Evolutionary conservation across 176 grass and related monocot genomes (phyloP), one percentile per base, ranked within the genome.

Genomic region (Phyllostachys edulis): DNA sequence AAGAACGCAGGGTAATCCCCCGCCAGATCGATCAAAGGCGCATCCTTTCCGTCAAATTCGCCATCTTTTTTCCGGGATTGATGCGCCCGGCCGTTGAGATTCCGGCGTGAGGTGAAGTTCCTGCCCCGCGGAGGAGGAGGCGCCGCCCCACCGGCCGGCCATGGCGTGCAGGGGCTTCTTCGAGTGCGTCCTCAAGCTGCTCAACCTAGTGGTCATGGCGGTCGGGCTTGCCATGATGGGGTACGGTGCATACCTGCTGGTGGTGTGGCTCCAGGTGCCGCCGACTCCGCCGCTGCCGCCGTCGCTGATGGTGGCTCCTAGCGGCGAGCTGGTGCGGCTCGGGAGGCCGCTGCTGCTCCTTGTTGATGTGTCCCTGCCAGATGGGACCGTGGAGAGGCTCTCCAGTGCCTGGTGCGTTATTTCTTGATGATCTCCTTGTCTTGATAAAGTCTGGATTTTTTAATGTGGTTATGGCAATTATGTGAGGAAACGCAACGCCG

Each of bases 151-250:
- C 7, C 70, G 16, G 47, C 61, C 3, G 76, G 73, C 77, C 81
- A 97, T 94, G 94, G 91, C 90, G 45, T 97, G 89, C 74, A 76
- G 87, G 69, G 85, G 85, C 7, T 91, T 94, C 76, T 94, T 91
- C 63, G 89, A 90, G 68, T 94, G 91, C 70, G 23, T 97, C 40
- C 74, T 97, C 47, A 97, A 88, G 91, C 85, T 94, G 71, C 91
- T 97, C 49, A 97, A 94, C 84, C 69, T 97, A 27, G 75, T 94
- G 21, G 77, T 94, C 37, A 89, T 89, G 82, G 80, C 75, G 71
- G 63, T 87, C 20, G 91, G 94, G 84, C 87, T 97, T 66, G 91
- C 79, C 73, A 94, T 94, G 89, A 75, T 88, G 79, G 94, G 94
- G 1, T 97, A 97, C 55, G 94, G 91, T 20, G 52, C 61, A n/a